Evolutionary conservation across 148 eudicot species (phyloP).

Genomic region (Gaultheria prostrata): DNA sequence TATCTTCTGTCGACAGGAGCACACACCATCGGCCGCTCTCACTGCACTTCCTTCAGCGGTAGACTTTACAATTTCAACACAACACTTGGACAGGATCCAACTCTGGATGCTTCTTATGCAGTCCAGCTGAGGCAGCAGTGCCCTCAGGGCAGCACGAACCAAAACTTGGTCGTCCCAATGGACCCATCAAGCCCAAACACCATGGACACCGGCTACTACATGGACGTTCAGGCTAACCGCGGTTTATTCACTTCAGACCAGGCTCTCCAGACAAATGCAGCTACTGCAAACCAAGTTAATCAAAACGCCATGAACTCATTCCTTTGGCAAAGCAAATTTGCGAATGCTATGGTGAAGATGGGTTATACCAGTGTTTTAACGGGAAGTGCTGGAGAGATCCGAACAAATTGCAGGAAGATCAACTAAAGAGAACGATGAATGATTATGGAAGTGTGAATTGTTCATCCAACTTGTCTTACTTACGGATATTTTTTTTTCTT

Average conservation of each 20-base stretch:
- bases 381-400: conserved; percentile 60
- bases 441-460: neutral
- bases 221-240: conserved; percentile 40
- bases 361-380: conserved; percentile 63
- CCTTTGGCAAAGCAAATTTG: conserved; percentile 58
- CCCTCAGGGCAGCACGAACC: conserved; percentile 40
- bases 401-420: conserved; percentile 56
- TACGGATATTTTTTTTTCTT: neutral
- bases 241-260: conserved; percentile 80
- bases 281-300: conserved; percentile 39
- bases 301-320: conserved; percentile 41
- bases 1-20: conserved; percentile 49
- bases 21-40: conserved; percentile 80
- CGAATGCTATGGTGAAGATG: conserved; percentile 77
- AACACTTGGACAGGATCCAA: conserved; percentile 48
- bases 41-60: conserved; percentile 58
- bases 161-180: conserved; percentile 63
- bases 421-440: conserved; percentile 26
- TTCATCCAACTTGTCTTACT: neutral
- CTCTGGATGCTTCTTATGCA: conserved; percentile 53
- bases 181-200: conserved; percentile 47
- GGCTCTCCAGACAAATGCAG: conserved; percentile 35
- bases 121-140: conserved; percentile 50
- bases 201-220: conserved; percentile 53
- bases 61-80: conserved; percentile 58